Evolutionary conservation across 148 eudicot species (phyloP).

Genomic region (Fagopyrum tataricum): DNA sequence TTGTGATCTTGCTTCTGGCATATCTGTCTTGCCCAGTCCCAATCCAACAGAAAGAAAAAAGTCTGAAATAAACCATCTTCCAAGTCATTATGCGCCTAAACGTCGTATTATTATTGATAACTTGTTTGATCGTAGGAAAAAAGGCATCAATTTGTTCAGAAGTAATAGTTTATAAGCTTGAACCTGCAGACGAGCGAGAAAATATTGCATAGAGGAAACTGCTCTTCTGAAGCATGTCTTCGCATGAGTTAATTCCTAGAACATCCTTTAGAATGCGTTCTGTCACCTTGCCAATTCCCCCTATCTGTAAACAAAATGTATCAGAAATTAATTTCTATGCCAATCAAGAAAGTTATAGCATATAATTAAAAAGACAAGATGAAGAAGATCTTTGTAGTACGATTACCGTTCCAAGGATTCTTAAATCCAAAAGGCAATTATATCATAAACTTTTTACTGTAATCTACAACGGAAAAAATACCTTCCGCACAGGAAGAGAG

Average conservation of each 20-base stretch:
- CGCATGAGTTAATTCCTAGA: constrained; percentile 72
- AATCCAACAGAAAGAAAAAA: constrained; percentile 88
- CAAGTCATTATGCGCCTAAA: constrained; percentile 14
- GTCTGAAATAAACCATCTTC: constrained; percentile 40
- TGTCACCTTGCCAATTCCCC: constrained; percentile 97
- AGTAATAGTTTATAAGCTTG: background rate
- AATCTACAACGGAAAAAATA: constrained; percentile 18
- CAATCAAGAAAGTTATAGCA: background rate
- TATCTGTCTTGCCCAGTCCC: constrained; percentile 81
- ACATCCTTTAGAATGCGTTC: constrained; percentile 74
- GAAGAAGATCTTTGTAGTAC: background rate
- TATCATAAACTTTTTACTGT: background rate
- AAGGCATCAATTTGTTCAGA: background rate
- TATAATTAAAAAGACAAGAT: background rate
- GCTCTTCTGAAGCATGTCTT: constrained; percentile 78
- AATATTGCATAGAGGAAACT: constrained; percentile 74
- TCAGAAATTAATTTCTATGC: background rate
- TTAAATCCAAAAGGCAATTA: background rate
- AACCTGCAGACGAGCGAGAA: constrained; percentile 87
- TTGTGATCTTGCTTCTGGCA: constrained; percentile 54
- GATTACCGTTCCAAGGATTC: background rate
- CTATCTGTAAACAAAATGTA: constrained; percentile 49
- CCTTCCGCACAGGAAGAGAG: constrained; percentile 94
- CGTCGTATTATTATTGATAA: background rate
- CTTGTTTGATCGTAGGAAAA: background rate